phyloP scores from a whole-genome alignment of 352 stramenopile species.

The Globisporangium canariense region DNA sequence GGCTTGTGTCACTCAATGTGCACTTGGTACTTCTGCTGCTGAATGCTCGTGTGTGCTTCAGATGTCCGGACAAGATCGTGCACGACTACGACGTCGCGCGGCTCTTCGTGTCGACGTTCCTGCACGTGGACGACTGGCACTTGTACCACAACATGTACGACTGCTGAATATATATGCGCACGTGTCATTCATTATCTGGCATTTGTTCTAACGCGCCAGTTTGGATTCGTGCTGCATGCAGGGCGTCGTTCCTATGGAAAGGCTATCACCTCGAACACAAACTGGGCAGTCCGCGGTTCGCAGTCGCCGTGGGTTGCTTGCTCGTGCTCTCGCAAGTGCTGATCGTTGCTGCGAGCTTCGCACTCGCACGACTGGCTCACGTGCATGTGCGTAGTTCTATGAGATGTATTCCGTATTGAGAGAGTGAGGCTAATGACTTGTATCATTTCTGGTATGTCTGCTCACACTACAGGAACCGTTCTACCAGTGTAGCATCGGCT shows the following conservation, averaged over 20 bases:
- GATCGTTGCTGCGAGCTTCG: constrained; percentile 40
- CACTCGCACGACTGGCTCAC: constrained; percentile 31
- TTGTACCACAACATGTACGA: constrained; percentile 90
- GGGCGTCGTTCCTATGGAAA: constrained; percentile 82
- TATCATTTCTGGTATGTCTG: background rate
- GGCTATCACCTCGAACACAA: constrained; percentile 69
- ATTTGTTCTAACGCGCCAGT: background rate
- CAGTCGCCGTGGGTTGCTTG: constrained; percentile 41
- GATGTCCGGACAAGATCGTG: constrained; percentile 65
- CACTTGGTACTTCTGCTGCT: background rate
- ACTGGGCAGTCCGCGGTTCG: constrained; percentile 52
- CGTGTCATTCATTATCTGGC: constrained; percentile 6
- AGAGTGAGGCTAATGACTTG: background rate
- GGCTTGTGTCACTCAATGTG: constrained; percentile 3
- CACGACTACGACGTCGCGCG: constrained; percentile 31
- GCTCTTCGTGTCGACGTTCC: constrained; percentile 67
- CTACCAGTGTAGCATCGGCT: constrained; percentile 70
- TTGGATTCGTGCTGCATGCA: constrained; percentile 21
- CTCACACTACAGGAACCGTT: constrained; percentile 16
- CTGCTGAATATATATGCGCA: constrained; percentile 11
- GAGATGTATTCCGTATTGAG: background rate
- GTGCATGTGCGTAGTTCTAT: constrained; percentile 13
- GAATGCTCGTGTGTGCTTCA: constrained; percentile 20
- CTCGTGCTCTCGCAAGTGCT: constrained; percentile 62
- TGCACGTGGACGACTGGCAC: constrained; percentile 84